These are phyloP conservation scores for Sporobolus alterniflorus DNA, from an alignment of 202 grass and related monocot genomes.

Conservation along the genomic window DNA sequence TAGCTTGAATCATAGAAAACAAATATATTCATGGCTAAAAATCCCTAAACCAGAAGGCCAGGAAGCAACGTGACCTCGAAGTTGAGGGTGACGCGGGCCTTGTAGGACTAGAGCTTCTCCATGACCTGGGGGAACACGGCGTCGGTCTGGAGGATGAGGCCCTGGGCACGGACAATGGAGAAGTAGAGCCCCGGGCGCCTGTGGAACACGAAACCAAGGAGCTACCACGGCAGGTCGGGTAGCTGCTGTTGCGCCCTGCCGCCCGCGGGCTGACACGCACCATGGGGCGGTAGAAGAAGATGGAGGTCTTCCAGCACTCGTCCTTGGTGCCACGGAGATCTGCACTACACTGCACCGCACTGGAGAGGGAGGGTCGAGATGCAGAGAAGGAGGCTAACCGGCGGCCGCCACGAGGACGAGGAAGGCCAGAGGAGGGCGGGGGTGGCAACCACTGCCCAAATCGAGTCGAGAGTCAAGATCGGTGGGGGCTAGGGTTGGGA, in stretches of 20 bases:
- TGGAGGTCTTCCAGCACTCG: constrained; percentile 74
- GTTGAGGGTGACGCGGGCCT: constrained; percentile 71
- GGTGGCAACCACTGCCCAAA: too few species aligned
- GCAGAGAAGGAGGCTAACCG: too few species aligned
- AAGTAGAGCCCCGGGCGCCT: constrained; percentile 75
- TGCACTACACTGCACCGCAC: too few species aligned
- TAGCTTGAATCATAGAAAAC: too few species aligned
- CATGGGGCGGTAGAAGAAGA: constrained; percentile 84
- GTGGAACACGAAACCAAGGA: constrained; percentile 80
- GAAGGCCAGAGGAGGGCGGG: too few species aligned
- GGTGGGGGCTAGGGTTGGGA: too few species aligned
- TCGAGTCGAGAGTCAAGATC: too few species aligned
- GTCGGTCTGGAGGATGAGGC: constrained; percentile 71
- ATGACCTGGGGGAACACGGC: constrained; percentile 73
- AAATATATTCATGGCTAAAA: neutral
- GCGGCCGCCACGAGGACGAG: too few species aligned
- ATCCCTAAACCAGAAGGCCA: neutral
- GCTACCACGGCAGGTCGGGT: constrained; percentile 71
- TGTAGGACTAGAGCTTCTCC: constrained; percentile 98
- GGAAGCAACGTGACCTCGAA: constrained; percentile 64
- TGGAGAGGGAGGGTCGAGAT: too few species aligned
- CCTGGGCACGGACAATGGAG: constrained; percentile 69
- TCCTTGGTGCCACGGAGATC: constrained; percentile 66
- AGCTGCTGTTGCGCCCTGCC: constrained; percentile 23
- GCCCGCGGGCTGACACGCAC: constrained; percentile 32